A percentile compares a stretch with the other conserved stretches of the same genome.
These are phyloP conservation scores for Thraustotheca clavata DNA, from an alignment of 352 stramenopile species.

Conservation along the genomic window DNA sequence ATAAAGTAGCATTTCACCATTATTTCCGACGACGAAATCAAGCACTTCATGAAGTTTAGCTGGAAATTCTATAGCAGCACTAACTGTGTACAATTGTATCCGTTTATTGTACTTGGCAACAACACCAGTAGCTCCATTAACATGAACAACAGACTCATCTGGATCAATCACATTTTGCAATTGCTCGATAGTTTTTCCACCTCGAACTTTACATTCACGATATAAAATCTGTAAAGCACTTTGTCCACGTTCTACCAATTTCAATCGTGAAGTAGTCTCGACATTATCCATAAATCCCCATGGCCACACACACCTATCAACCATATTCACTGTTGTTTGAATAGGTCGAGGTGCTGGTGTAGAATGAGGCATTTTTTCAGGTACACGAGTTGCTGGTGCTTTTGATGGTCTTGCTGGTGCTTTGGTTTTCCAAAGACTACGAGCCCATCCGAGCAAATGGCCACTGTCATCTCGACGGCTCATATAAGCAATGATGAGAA, in stretches of 20 bases:
- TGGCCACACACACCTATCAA: constrained; percentile 3
- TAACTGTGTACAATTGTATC: constrained; percentile 7
- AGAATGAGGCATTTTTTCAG: not conserved
- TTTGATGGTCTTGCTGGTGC: not conserved
- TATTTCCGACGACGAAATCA: not conserved
- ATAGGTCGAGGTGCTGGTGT: not conserved
- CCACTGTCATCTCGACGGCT: not conserved
- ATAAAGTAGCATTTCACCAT: constrained; percentile 6
- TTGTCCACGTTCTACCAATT: not conserved
- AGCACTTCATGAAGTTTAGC: not conserved
- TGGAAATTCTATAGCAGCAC: not conserved
- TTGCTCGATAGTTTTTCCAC: not conserved
- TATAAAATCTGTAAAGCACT: not conserved
- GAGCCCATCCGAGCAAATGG: not conserved
- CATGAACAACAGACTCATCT: not conserved
- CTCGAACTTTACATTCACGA: constrained; percentile 3
- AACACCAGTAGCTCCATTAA: not conserved
- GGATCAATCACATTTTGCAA: not conserved
- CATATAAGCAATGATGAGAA: not conserved
- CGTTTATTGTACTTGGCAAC: constrained; percentile 19
- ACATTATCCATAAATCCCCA: constrained; percentile 12
- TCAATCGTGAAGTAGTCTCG: not conserved
- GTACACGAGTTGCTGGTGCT: not conserved
- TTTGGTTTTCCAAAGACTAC: not conserved
- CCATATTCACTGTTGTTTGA: not conserved